phyloP scores from a whole-genome alignment of 495 filamentous ascomycete genomes.

The Alectoria sarmentosa region DNA sequence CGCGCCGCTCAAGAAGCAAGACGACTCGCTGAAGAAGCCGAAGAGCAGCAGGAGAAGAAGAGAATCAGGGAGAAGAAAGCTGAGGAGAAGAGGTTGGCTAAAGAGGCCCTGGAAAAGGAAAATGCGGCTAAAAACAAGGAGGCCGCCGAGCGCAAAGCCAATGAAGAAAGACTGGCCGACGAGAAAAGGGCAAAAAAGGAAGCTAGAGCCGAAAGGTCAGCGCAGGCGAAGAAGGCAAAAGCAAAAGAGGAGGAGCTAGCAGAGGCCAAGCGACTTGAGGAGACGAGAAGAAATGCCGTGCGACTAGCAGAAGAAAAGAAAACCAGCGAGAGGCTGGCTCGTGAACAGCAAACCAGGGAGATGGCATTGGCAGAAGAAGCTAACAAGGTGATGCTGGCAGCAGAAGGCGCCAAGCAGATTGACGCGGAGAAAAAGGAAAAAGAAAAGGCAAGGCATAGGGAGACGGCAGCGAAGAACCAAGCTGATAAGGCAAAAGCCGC shows the following conservation, averaged over 20 bases:
- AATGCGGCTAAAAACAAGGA: neutral
- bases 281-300: neutral
- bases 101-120: neutral
- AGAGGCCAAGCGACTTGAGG: neutral
- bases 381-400: conserved; percentile 15
- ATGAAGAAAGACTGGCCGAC: neutral
- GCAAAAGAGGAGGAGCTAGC: neutral
- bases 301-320: neutral
- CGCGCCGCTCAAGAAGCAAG: neutral
- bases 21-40: neutral
- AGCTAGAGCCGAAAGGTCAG: neutral
- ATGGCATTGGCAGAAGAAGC: conserved; percentile 15
- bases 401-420: conserved; percentile 20
- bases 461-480: neutral
- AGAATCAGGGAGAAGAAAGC: neutral
- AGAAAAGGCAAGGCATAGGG: conserved; percentile 3
- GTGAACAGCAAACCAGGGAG: conserved; percentile 2
- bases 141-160: neutral
- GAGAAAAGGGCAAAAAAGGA: neutral
- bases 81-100: neutral
- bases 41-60: neutral
- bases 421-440: conserved; percentile 13
- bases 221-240: neutral
- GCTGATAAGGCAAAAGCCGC: conserved; percentile 1
- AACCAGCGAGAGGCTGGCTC: neutral